Percentiles rank a stretch among this genome's conserved stretches.
These are phyloP conservation scores for Fusarium bactridioides DNA, from an alignment of 2,329 filamentous ascomycete species.

Conservation along the genomic window DNA sequence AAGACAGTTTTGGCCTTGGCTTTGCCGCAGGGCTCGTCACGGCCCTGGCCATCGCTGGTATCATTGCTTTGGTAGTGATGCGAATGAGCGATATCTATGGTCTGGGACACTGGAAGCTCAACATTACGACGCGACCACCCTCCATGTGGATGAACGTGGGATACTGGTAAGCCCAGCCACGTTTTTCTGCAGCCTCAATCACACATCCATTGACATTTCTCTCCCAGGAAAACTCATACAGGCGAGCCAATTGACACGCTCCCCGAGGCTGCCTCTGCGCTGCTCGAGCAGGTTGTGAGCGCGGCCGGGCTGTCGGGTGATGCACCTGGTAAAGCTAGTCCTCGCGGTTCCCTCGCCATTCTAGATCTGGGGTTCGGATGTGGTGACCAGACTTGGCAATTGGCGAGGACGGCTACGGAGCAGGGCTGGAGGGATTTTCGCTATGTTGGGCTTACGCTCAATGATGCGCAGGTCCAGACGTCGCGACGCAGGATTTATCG, in stretches of 20 bases:
- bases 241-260: conserved; percentile 48
- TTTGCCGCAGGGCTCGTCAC: conserved; percentile 40
- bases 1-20: conserved; percentile 41
- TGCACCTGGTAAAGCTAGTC: neutral
- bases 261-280: conserved; percentile 56
- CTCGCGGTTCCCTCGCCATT: conserved; percentile 44
- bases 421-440: conserved; percentile 43
- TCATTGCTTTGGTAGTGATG: conserved; percentile 31
- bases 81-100: conserved; percentile 52
- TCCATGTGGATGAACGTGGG: conserved; percentile 73
- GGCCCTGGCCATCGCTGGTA: conserved; percentile 19
- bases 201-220: neutral
- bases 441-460: conserved; percentile 63
- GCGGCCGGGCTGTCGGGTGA: conserved; percentile 50
- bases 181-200: neutral
- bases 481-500: conserved; percentile 45
- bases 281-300: conserved; percentile 57
- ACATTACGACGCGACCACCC: conserved; percentile 54
- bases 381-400: conserved; percentile 62
- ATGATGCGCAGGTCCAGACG: conserved; percentile 52
- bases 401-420: conserved; percentile 45
- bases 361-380: conserved; percentile 67
- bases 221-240: conserved; percentile 42
- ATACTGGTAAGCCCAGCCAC: conserved; percentile 58
- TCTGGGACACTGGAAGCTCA: conserved; percentile 64